Conservation (phyloP, 768 basidiomycete genomes). For the Xerocomus brunneocitrinus region DNA sequence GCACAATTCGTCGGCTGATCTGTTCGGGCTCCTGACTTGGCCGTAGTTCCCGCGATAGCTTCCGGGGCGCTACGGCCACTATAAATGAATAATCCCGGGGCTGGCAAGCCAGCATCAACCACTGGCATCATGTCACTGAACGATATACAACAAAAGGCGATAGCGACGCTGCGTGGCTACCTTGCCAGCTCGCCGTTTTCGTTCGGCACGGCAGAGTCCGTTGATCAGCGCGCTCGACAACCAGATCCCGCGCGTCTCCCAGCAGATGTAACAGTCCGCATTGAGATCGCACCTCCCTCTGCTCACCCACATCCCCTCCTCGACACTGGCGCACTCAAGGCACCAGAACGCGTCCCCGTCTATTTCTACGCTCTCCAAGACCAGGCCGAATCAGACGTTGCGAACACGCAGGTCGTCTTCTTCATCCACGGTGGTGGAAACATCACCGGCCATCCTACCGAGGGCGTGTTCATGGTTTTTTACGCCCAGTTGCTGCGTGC, state of each 20-base stretch:
- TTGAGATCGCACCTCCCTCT: conserved; percentile 2
- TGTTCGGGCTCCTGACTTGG: too few species aligned
- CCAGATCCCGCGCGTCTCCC: background rate
- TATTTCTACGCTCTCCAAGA: conserved; percentile 13
- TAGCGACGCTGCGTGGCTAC: background rate
- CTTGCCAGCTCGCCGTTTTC: background rate
- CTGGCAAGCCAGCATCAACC: background rate
- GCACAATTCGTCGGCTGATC: too few species aligned
- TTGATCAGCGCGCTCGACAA: background rate
- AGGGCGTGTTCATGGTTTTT: background rate
- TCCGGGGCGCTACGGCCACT: background rate
- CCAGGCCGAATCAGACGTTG: background rate
- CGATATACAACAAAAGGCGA: background rate
- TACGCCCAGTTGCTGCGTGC: conserved; percentile 11
- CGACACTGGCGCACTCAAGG: background rate
- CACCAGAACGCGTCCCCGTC: conserved; percentile 1
- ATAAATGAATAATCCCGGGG: background rate
- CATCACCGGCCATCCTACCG: conserved; percentile 15
- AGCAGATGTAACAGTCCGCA: background rate
- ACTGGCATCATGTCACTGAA: conserved; percentile 1
- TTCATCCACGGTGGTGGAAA: conserved; percentile 24
- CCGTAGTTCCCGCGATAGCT: too few species aligned
- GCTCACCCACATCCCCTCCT: background rate
- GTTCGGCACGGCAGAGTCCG: background rate
- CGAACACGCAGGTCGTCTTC: conserved; percentile 17